Evolutionary conservation across 441 rosid genomes (phyloP), one percentile per base, ranked within the genome.

Genomic region (Populus hybrid): DNA sequence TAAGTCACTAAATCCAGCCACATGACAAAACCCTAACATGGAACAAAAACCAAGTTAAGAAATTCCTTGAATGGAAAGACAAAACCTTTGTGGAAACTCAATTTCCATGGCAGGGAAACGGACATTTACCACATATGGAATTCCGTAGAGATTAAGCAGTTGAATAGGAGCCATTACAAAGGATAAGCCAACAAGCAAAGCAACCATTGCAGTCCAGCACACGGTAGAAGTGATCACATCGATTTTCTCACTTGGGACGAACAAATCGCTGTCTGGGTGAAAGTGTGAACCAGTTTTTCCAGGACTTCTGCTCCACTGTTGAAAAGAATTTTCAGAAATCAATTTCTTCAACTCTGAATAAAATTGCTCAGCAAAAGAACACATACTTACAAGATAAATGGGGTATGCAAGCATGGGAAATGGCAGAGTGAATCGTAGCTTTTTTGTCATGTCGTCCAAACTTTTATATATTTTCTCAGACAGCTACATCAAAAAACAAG

Each of bases 1-100:
- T 95, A 95, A 23, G 99, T 95, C 14, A 95, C 99, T 28, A 86
- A 74, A 67, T 95, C 99, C 88, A 95, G 80, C 99, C 98, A 95
- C 82, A 84, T 82, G 2, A 95, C 92, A 59, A 83, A 79, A 10
- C 30, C 59, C 81, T 81, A 3, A 23, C n/a, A n/a, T n/a, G n/a
- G n/a, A n/a, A n/a, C n/a, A n/a, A n/a, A n/a, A n/a, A n/a, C n/a
- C 70, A 6, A 3, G 26, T 72, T 21, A 68, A 19, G 24, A n/a
- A 38, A 72, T 36, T 59, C 11, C 30, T 72, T 67, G 32, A 61
- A 71, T 26, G 7, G 18, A 3, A 26, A 50, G 10, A 63, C 4
- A 28, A 32, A 76, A 73, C 28, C 21, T 28, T 26, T 9, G 18
- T 24, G 14, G 65, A 28, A 4, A n/a, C 24, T 32, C 11, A 67